Base-by-base conservation (phyloP, 129 eudicot species). In the Flaveria trinervia region DNA sequence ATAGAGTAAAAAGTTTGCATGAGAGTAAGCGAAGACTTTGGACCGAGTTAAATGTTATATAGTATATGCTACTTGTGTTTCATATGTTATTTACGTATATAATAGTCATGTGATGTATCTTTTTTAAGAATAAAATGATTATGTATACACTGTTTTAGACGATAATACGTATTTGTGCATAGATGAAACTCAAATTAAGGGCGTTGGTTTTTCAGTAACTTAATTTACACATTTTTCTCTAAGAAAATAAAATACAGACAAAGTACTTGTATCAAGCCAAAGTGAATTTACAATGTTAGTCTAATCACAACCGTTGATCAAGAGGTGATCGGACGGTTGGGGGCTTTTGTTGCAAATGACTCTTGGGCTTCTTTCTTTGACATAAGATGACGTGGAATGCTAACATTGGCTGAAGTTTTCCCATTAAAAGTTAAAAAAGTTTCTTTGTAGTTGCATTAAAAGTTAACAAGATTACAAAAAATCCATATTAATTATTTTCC, bases 301-400 rank as follows among this genome's bases (percentile, higher is more conserved):
- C 28, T 28, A 10, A 45, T 43, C 46, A 26, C 23, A 72, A 18
- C 83, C 83, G 79, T 87, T 84, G 84, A 59, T 78, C 12, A 66
- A 15, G 52, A 26, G n/a, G 6, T 44, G 73, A 87, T 87, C 86
- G 64, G 65, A 79, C 52, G 86, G 86, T 52, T 59, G 54, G 62
- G 46, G 33, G 6, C 57, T 14, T 0, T 13, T 70, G 70, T 12
- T 76, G 77, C 46, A 25, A 54, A 66, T 18, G 82, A 77, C 86
- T 65, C 71, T 83, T 73, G 61, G 80, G 46, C 81, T 82, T 71
- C 88, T 60, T 65, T 69, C 61, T 66, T 55, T 2, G 59, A 25
- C 61, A 23, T 9, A 54, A 11, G 59, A 43, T 46, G 49, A 55
- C 10, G 69, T 77, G 81, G 65, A 68, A 43, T 22, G 59, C 71